Evolutionary conservation across 2,329 filamentous ascomycete species (phyloP).

Genomic region (Monilinia aucupariae): DNA sequence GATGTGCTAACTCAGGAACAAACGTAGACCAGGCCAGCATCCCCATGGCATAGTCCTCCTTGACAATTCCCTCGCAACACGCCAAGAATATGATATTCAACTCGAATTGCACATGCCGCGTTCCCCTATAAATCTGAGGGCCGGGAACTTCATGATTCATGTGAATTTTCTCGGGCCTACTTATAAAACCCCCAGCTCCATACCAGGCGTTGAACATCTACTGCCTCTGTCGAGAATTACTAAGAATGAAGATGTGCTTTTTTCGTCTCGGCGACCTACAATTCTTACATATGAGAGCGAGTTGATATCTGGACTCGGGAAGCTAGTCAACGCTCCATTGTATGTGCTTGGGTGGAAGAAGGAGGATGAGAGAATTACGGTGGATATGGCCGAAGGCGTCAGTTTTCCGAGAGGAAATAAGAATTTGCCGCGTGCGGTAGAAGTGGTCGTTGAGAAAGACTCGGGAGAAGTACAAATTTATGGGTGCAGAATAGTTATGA

Average conservation of each 20-base stretch:
- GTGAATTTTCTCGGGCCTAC: conserved; percentile 58
- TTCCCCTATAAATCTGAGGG: conserved; percentile 66
- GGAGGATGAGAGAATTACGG: conserved; percentile 57
- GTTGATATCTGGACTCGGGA: conserved; percentile 57
- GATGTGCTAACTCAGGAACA: not conserved
- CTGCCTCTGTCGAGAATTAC: conserved; percentile 9
- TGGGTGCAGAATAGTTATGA: conserved; percentile 59
- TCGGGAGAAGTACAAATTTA: conserved; percentile 71
- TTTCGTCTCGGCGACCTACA: conserved; percentile 65
- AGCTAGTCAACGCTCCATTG: conserved; percentile 59
- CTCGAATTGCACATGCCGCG: conserved; percentile 72
- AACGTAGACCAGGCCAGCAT: conserved; percentile 37
- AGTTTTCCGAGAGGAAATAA: conserved; percentile 47
- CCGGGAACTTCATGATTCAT: conserved; percentile 93
- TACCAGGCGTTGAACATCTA: conserved; percentile 25
- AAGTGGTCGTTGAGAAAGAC: conserved; percentile 39
- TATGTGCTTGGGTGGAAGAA: conserved; percentile 61
- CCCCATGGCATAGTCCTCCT: conserved; percentile 34
- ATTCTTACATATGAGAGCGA: conserved; percentile 73
- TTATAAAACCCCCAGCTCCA: conserved; percentile 35
- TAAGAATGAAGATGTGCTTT: conserved; percentile 40
- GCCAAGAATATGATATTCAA: conserved; percentile 80
- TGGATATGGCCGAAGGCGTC: conserved; percentile 70
- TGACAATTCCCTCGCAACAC: conserved; percentile 51
- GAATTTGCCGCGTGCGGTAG: conserved; percentile 45